A percentile compares a stretch with the other conserved stretches of the same genome.
Conservation (phyloP, 371 early-diverging fungal genomes). For the Entomophthora muscae region DNA sequence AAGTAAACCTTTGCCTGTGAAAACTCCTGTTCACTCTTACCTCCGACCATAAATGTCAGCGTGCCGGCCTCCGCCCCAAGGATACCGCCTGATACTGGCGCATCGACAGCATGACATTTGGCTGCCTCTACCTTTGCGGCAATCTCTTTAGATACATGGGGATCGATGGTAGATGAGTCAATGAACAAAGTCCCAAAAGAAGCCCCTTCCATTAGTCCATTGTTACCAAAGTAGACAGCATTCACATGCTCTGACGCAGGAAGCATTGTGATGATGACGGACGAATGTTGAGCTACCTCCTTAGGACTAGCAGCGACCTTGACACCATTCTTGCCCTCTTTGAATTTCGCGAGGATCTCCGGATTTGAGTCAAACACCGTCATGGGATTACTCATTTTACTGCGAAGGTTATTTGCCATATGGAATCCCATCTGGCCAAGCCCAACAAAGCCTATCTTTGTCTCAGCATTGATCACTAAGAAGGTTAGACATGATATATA, state of each 20-base stretch:
- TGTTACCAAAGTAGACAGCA: conserved; percentile 47
- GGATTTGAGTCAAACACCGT: conserved; percentile 52
- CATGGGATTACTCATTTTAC: conserved; percentile 32
- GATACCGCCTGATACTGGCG: conserved; percentile 90
- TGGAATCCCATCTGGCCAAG: conserved; percentile 88
- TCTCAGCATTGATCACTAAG: not conserved
- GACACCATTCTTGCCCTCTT: conserved; percentile 21
- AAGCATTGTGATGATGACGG: conserved; percentile 82
- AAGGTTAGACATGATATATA: not conserved
- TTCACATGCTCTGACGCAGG: conserved; percentile 69
- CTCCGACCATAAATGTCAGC: conserved; percentile 96
- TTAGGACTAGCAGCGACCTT: conserved; percentile 31
- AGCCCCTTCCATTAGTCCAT: conserved; percentile 34
- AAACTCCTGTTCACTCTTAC: conserved; percentile 32
- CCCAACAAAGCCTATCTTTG: conserved; percentile 72
- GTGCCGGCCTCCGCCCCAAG: conserved; percentile 82
- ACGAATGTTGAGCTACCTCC: conserved; percentile 50
- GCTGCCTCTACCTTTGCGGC: conserved; percentile 28
- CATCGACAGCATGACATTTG: conserved; percentile 64
- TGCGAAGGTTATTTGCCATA: conserved; percentile 79
- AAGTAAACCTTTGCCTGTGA: conserved; percentile 44
- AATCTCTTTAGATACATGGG: conserved; percentile 43
- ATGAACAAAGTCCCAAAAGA: conserved; percentile 36
- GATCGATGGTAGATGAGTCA: conserved; percentile 88
- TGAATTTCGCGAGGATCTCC: conserved; percentile 30